These are phyloP conservation scores for Skeletonema menzelii DNA, from an alignment of 108 stramenopile genomes.

Conservation along the genomic window DNA sequence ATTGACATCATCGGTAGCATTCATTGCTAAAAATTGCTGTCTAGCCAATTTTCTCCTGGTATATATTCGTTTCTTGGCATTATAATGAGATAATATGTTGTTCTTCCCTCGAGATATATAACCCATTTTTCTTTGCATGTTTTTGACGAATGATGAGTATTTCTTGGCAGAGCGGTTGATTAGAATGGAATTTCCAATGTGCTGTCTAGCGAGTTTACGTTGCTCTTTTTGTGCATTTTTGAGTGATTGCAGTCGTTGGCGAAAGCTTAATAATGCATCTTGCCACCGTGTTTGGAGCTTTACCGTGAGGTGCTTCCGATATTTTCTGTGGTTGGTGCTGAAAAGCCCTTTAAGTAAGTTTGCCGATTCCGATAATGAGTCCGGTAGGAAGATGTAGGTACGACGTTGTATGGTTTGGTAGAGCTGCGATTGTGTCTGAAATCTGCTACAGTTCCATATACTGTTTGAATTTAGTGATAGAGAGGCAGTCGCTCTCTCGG, in stretches of 20 bases:
- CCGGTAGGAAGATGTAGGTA: slow-evolving; percentile 46
- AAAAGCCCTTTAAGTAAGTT: slow-evolving; percentile 30
- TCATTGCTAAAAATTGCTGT: background rate
- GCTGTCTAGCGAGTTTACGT: slow-evolving; percentile 6
- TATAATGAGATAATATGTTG: slow-evolving; percentile 32
- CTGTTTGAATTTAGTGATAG: background rate
- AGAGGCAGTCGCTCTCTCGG: background rate
- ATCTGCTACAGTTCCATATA: background rate
- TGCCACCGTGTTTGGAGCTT: slow-evolving; percentile 42
- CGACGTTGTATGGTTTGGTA: slow-evolving; percentile 10
- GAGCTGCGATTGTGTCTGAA: background rate
- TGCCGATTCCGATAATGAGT: slow-evolving; percentile 23
- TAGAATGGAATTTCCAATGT: background rate
- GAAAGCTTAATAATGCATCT: slow-evolving; percentile 19
- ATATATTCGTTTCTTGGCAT: slow-evolving; percentile 46
- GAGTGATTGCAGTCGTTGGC: slow-evolving; percentile 2
- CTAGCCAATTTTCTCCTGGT: slow-evolving; percentile 9
- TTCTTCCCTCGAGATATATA: slow-evolving; percentile 16
- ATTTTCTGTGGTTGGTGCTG: background rate
- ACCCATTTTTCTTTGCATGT: slow-evolving; percentile 13
- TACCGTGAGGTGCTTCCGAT: slow-evolving; percentile 23
- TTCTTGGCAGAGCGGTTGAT: slow-evolving; percentile 2
- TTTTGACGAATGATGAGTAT: slow-evolving; percentile 19
- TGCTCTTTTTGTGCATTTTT: slow-evolving; percentile 6
- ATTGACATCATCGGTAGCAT: background rate